Percentiles rank a stretch among this genome's conserved stretches.
Evolutionary conservation across 1,139 yeast genomes (phyloP).

Genomic region (Starmera stellimalicola): DNA sequence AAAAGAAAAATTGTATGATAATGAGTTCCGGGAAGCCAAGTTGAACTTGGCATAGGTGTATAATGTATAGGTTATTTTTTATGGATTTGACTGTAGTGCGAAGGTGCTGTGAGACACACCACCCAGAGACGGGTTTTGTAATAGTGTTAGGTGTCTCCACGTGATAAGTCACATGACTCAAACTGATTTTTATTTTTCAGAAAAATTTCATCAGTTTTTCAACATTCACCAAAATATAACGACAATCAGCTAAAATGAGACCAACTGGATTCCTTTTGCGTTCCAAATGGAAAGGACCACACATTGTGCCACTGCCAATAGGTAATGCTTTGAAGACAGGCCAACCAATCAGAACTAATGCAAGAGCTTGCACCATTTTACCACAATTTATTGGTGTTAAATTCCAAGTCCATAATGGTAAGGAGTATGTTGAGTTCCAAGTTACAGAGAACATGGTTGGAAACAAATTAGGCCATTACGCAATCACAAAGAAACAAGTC

Average conservation of each 20-base stretch:
- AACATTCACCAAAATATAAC: background rate
- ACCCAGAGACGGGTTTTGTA: no score
- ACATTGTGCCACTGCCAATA: slow-evolving; percentile 86
- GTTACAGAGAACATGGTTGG: slow-evolving; percentile 97
- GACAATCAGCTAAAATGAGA: background rate
- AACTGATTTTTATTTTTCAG: no score
- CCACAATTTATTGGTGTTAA: slow-evolving; percentile 93
- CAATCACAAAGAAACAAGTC: slow-evolving; percentile 53
- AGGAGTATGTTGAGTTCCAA: slow-evolving; percentile 82
- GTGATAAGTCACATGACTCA: no score
- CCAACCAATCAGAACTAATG: slow-evolving; percentile 87
- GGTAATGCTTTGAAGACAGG: slow-evolving; percentile 75
- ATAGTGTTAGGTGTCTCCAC: no score
- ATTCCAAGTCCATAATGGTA: slow-evolving; percentile 94
- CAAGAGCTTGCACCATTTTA: slow-evolving; percentile 85
- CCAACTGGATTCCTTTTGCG: slow-evolving; percentile 1
- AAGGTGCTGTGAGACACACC: no score
- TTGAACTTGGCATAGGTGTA: no score
- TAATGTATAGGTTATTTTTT: no score
- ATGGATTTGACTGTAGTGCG: no score
- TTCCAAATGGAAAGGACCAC: slow-evolving; percentile 53
- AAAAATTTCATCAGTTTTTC: no score
- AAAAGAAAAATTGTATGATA: no score
- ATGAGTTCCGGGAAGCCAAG: no score
- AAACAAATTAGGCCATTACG: slow-evolving; percentile 90